Base-by-base conservation (phyloP, 257 asterid genomes). In the Ilex aquifolium region DNA sequence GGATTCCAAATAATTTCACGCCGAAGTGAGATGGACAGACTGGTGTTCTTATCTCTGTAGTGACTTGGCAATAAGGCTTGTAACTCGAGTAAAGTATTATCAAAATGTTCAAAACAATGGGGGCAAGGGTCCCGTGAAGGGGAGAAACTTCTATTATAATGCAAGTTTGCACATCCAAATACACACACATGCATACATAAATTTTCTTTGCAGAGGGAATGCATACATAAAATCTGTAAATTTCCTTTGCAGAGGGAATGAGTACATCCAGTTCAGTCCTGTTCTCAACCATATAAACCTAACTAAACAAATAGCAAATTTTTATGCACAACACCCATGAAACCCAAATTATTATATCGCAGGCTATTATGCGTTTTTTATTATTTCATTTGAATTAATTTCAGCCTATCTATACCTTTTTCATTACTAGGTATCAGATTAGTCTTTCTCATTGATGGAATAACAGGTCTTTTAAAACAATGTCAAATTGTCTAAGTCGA, bases 171-270 rank as follows among this genome's bases (percentile, higher is more conserved):
- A 8, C 42, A 36, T 36, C 48, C 53, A 60, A 59, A 49, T 14
- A 31, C 56, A 67, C 55, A 67, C 9, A 31, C 13, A 27, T 13
- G 13, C 12, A 42, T 10, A 17, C 51, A 36, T 1, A 36, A 4
- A 8, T 36, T 4, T 36, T 36, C 27, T 21, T 21, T n/a, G n/a
- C n/a, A n/a, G n/a, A n/a, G n/a, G n/a, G n/a, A n/a, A n/a, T n/a
- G n/a, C n/a, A n/a, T n/a, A n/a, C 88, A 72, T 80, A 82, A 79
- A 82, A 81, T 82, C 71, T 77, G 77, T 79, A 72, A n/a, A 67
- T 65, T 59, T 66, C 68, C 63, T 79, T 79, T 65, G 80, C 72
- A 3, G 78, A 65, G 65, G 86, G 73, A 64, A 71, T 63, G 61
- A 52, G 54, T 62, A 78, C 82, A 55, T 77, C 84, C 56, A 69